A percentile compares a stretch with the other conserved stretches of the same genome.
Evolutionary conservation across 2,329 filamentous ascomycete species (phyloP).

Genomic region (Lithohypha guttulata): DNA sequence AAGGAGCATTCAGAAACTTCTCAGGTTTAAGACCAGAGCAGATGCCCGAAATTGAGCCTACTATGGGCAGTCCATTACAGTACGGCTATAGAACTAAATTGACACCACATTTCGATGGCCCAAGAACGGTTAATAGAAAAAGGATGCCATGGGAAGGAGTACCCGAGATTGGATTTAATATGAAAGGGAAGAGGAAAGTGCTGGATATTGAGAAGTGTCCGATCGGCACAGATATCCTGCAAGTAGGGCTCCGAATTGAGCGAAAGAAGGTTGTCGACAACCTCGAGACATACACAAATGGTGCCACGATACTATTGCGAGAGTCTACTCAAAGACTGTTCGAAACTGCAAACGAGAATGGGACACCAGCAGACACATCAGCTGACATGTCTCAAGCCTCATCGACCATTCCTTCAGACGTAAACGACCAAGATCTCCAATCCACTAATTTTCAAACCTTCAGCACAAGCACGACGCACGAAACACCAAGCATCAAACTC

Average conservation of each 20-base stretch:
- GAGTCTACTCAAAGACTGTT: conserved; percentile 63
- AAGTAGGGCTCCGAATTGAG: conserved; percentile 67
- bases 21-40: conserved; percentile 66
- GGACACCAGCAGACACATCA: not conserved
- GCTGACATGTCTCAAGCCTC: too few relatives aligned
- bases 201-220: conserved; percentile 97
- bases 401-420: not conserved
- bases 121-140: conserved; percentile 45
- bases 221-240: conserved; percentile 78
- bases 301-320: conserved; percentile 78
- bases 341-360: conserved; percentile 10
- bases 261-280: conserved; percentile 63
- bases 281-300: conserved; percentile 60
- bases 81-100: conserved; percentile 95
- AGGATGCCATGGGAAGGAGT: conserved; percentile 46
- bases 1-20: conserved; percentile 87
- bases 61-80: conserved; percentile 79
- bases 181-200: conserved; percentile 67
- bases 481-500: conserved; percentile 41
- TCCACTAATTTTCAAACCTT: too few relatives aligned
- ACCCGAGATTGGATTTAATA: conserved; percentile 81
- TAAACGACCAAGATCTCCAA: not conserved
- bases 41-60: conserved; percentile 67
- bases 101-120: conserved; percentile 87
- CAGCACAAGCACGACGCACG: conserved; percentile 19